Evolutionary conservation across 768 basidiomycete species (phyloP).

Genomic region (Plicaturopsis crispa): DNA sequence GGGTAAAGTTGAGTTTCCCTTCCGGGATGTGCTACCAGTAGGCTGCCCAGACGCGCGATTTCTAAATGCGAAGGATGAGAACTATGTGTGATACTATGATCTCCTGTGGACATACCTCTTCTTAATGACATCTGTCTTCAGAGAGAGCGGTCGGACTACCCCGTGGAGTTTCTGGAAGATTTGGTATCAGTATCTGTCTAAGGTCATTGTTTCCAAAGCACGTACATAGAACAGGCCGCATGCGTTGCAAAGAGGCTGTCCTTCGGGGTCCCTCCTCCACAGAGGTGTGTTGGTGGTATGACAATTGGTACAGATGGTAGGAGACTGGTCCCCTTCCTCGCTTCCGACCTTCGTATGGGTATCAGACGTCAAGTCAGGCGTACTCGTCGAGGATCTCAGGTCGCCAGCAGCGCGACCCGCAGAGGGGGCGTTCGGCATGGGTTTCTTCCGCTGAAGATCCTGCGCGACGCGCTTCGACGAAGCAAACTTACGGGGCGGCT

Average conservation of each 20-base stretch:
- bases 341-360: constrained; percentile 29
- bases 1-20: constrained; percentile 45
- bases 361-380: constrained; percentile 47
- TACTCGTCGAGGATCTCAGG: constrained; percentile 53
- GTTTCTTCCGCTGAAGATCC: constrained; percentile 49
- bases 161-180: constrained; percentile 82
- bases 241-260: constrained; percentile 87
- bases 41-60: constrained; percentile 78
- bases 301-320: constrained; percentile 90
- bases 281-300: constrained; percentile 92
- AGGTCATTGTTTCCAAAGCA: constrained; percentile 12
- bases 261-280: constrained; percentile 90
- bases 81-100: constrained; percentile 5
- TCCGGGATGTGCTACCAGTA: constrained; percentile 58
- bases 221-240: constrained; percentile 91
- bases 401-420: constrained; percentile 25
- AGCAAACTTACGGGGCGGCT: constrained; percentile 56
- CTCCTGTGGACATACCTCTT: constrained; percentile 53
- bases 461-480: constrained; percentile 55
- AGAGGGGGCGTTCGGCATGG: constrained; percentile 21
- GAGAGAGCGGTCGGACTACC: constrained; percentile 85
- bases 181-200: constrained; percentile 9
- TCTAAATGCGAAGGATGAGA: too few relatives aligned
- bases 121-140: constrained; percentile 98
- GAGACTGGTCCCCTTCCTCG: constrained; percentile 64